Base-by-base conservation (phyloP, 306 rosid species). In the Ochetophila trinervis region DNA sequence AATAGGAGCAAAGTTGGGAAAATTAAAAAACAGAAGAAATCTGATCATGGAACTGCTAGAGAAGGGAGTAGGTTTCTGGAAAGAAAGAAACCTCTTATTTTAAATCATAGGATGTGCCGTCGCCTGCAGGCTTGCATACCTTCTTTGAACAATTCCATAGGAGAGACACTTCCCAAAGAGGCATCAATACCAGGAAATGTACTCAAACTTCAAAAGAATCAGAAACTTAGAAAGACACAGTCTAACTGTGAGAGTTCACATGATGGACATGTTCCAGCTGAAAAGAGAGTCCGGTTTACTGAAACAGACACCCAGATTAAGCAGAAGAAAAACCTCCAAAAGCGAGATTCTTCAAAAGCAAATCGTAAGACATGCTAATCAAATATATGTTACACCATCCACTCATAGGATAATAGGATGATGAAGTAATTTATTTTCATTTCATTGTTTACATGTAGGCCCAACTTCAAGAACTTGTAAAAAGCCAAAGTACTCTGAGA, bases 211-310 rank as follows among this genome's bases (percentile, higher is more conserved):
- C 84, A 69, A 71, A 78, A 62, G 68, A 72, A 62, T 32, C 68
- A 53, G 34, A 79, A 60, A 62, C 57, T 32, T 67, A 40, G 65
- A 63, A 69, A 55, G 70, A 34, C 69, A 57, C 85, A 57, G 48
- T 49, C 65, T 24, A 68, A 69, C 34, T 23, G 66, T 74, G 66
- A 65, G 60, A 68, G 67, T 66, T 22, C 63, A 64, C 74, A 14
- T 67, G 72, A 76, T 44, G 64, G 60, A 70, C 63, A 59, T 74
- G 71, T 74, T 74, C 50, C 66, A 66, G 83, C 49, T 40, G 73
- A 60, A 77, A 89, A 80, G 78, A 80, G 76, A 65, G 96, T 89
- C 53, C 83, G 50, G 64, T 89, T 89, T 80, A 70, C 77, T 61
- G 91, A 79, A 79, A 74, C 81, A 66, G 84, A 69, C 55, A 83